phyloP scores from a whole-genome alignment of 768 basidiomycete species.

The Omphalotus guepiniiformis region DNA sequence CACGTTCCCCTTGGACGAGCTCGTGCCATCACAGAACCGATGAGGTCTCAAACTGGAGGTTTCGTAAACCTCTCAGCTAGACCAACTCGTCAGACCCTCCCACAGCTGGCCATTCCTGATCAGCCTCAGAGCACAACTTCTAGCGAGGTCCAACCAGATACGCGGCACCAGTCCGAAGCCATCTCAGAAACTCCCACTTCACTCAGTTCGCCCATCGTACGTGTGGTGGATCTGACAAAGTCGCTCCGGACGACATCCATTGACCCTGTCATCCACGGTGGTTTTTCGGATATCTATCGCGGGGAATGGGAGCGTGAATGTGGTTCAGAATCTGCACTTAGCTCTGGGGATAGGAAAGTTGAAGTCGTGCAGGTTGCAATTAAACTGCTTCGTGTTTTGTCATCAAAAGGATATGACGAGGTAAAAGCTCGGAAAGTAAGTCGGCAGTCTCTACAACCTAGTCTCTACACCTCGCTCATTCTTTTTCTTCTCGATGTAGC shows the following conservation, averaged over 20 bases:
- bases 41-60: no score
- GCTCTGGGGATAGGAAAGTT: not conserved
- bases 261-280: conserved; percentile 39
- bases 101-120: not conserved
- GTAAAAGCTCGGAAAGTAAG: conserved; percentile 33
- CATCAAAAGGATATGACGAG: conserved; percentile 26
- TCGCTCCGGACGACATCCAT: conserved; percentile 20
- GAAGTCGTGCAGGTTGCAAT: conserved; percentile 36
- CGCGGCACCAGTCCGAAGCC: not conserved
- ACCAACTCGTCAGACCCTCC: no score
- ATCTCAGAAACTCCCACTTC: conserved; percentile 26
- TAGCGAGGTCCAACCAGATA: not conserved
- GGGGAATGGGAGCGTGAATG: conserved; percentile 28
- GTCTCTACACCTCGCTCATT: not conserved
- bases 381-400: conserved; percentile 38
- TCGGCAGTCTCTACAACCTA: no score
- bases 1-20: no score
- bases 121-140: not conserved
- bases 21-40: no score
- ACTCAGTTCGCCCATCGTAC: conserved; percentile 24
- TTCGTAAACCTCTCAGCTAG: no score
- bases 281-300: conserved; percentile 45
- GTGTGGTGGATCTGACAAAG: conserved; percentile 30
- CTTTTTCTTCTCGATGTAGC: conserved; percentile 20
- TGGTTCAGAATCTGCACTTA: not conserved